A percentile compares a stretch with the other conserved stretches of the same genome.
Conservation (phyloP, 2,329 filamentous ascomycete genomes). For the Alternaria tenuissima region DNA sequence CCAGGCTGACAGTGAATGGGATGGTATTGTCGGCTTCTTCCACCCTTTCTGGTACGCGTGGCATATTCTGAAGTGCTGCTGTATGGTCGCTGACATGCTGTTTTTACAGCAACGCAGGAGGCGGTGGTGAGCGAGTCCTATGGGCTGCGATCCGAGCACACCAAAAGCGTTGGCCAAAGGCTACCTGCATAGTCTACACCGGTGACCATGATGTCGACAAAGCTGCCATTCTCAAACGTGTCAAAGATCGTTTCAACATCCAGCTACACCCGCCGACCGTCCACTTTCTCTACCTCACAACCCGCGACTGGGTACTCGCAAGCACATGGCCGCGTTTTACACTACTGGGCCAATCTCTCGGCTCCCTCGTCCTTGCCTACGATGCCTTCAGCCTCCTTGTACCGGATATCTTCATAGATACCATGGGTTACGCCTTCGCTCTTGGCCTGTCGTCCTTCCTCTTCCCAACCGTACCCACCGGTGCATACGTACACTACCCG, state of each 20-base stretch:
- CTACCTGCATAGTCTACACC: constrained; percentile 92
- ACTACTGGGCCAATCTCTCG: constrained; percentile 89
- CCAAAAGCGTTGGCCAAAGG: constrained; percentile 85
- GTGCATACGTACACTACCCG: constrained; percentile 95
- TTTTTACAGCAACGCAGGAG: constrained; percentile 82
- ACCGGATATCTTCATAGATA: constrained; percentile 94
- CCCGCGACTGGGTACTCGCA: constrained; percentile 83
- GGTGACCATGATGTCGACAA: constrained; percentile 92
- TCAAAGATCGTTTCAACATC: constrained; percentile 90
- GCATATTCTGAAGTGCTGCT: background rate
- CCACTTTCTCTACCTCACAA: constrained; percentile 89
- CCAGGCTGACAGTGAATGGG: constrained; percentile 69
- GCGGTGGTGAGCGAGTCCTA: constrained; percentile 92
- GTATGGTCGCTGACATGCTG: constrained; percentile 25
- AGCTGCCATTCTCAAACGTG: constrained; percentile 76
- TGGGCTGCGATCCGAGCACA: constrained; percentile 95
- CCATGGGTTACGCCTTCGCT: constrained; percentile 96
- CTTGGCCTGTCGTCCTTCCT: constrained; percentile 83
- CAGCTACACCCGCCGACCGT: constrained; percentile 82
- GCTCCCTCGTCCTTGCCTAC: constrained; percentile 85
- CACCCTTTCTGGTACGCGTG: constrained; percentile 87
- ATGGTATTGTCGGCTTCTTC: constrained; percentile 92
- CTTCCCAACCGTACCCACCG: constrained; percentile 82
- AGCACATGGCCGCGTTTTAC: constrained; percentile 93
- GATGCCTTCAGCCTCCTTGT: constrained; percentile 92